Evolutionary conservation across 495 filamentous ascomycete genomes (phyloP).

Genomic region (Chaetomium fimeti): DNA sequence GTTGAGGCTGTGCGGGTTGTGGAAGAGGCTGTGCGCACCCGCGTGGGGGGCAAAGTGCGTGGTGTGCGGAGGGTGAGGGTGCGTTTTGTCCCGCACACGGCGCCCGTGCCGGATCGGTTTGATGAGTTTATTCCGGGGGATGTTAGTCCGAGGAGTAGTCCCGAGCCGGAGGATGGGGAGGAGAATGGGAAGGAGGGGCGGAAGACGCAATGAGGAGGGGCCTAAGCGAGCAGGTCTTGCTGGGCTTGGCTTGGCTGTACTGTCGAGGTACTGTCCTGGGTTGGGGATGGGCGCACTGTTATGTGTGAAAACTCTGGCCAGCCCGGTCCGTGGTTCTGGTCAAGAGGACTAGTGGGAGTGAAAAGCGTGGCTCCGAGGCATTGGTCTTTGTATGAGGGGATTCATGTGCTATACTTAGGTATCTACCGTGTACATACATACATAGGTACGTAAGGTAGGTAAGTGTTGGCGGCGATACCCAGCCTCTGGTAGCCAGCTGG

Average conservation of each 20-base stretch:
- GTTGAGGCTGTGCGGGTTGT: constrained; percentile 64
- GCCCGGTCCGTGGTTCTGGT: neutral
- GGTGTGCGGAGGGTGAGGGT: constrained; percentile 80
- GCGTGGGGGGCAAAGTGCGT: constrained; percentile 68
- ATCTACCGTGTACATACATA: neutral
- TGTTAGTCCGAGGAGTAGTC: constrained; percentile 59
- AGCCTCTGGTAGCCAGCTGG: neutral
- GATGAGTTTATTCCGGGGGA: constrained; percentile 78
- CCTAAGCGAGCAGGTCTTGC: neutral
- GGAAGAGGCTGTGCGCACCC: constrained; percentile 68
- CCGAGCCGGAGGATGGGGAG: constrained; percentile 62
- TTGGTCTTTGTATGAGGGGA: neutral
- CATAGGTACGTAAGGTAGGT: neutral
- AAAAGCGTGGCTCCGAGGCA: neutral
- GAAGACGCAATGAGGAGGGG: constrained; percentile 6
- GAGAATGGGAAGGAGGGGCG: constrained; percentile 12
- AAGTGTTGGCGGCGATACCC: neutral
- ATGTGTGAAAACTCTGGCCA: neutral
- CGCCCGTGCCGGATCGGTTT: constrained; percentile 50
- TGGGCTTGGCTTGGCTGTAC: neutral
- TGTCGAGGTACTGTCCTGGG: too few species aligned
- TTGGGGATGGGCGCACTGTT: neutral
- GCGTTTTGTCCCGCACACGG: constrained; percentile 68
- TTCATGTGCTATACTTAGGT: neutral
- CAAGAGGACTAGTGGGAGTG: neutral